Evolutionary conservation across 306 rosid genomes (phyloP), one percentile per base, ranked within the genome.

Genomic region (Citrullus mucosospermus): DNA sequence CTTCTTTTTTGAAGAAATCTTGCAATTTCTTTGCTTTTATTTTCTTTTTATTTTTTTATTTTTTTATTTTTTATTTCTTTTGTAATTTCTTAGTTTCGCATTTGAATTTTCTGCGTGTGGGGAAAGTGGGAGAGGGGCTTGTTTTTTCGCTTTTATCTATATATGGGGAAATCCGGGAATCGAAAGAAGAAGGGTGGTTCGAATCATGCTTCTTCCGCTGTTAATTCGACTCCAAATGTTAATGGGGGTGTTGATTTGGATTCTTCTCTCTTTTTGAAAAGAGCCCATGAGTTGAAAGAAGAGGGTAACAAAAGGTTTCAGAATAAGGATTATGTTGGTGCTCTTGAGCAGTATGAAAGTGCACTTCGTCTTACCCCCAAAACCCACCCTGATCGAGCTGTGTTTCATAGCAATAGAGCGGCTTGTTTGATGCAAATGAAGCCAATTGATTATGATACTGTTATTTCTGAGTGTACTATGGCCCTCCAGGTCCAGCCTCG

Each of bases 141-240:
- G 1, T 14, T 48, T 76, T 53, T 53, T 5, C 6, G 74, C 15
- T 69, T 1, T 68, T 60, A 17, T 72, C 59, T 72, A 78, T 66
- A 96, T 96, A 96, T 96, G 99, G 98, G 99, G 90, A 96, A 93
- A 86, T 92, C 97, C 8, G 98, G 98, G 86, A 85, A 84, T 80
- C 90, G 93, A 78, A 96, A 83, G 85, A 92, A 96, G 93, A 96
- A 91, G 90, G 90, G 91, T 80, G 90, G 74, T 83, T 81, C 93
- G 16, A 91, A 82, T 85, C 88, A 84, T 20, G 92, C 56, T 74
- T 54, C 86, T 59, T 48, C 87, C 0, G 88, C 43, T 46, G 89
- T 87, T 66, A 85, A 80, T 79, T 79, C 89, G 16, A 70, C 84
- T 60, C 83, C 93, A 46, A 78, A 60, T 76, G 83, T 85, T 57